phyloP scores from a whole-genome alignment of 306 rosid species.

The Delonix regia region DNA sequence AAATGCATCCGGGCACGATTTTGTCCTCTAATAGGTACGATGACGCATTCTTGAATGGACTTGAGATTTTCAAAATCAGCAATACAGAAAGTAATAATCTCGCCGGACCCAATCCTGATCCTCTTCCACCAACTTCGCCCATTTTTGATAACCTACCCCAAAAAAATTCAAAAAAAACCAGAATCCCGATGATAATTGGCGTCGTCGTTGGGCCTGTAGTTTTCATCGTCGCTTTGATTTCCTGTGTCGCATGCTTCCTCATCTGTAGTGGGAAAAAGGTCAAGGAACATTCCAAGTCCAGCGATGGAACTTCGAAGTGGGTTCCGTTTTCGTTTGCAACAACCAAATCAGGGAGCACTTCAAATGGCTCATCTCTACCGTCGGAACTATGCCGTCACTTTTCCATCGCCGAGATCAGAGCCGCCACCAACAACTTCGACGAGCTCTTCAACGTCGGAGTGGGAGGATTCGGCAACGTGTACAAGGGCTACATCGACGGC shows the following conservation, averaged over 20 bases:
- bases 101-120: constrained; percentile 34
- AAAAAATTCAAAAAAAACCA: not conserved
- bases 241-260: not conserved
- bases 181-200: not conserved
- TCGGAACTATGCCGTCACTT: constrained; percentile 47
- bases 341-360: constrained; percentile 21
- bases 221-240: not conserved
- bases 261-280: not conserved
- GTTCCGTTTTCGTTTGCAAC: constrained; percentile 41
- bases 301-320: constrained; percentile 32
- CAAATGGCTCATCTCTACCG: constrained; percentile 31
- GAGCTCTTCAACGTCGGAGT: constrained; percentile 43
- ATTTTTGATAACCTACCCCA: not conserved
- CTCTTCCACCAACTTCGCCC: not conserved
- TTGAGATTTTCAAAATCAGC: constrained; percentile 45
- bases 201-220: not conserved
- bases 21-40: rapidly evolving
- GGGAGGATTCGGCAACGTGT: constrained; percentile 62
- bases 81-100: not conserved
- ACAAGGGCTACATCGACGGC: constrained; percentile 54
- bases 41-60: constrained; percentile 41
- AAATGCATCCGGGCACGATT: not conserved
- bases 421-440: constrained; percentile 50
- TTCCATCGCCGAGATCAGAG: constrained; percentile 36
- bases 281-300: constrained; percentile 3